Evolutionary conservation across 495 filamentous ascomycete genomes (phyloP), one percentile per base, ranked within the genome.

Genomic region (Penicillium nucicola): DNA sequence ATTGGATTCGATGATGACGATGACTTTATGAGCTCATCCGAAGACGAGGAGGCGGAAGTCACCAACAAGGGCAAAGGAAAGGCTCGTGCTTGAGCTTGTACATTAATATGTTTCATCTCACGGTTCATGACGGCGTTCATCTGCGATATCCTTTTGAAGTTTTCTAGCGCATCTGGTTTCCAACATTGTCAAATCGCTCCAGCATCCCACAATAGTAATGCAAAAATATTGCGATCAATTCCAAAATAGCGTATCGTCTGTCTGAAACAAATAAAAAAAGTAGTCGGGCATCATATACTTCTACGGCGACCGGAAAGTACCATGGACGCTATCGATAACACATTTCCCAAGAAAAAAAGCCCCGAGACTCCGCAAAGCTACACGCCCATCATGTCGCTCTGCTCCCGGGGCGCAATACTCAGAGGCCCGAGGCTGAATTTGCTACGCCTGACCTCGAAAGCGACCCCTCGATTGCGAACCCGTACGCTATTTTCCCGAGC

Each of bases 1-100:
- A 83, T 88, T 53, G 90, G 90, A 3, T 96, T 93, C 60, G 91
- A 96, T 62, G 90, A 93, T 36, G 91, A 96, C 48, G 87, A 92
- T 52, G 91, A 93, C 56, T 92, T 89, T 48, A 89, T 91, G 85
- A 92, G 83, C 33, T 84, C 88, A 40, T 85, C 85, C 0, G 85
- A 88, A 18, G 83, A 84, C 40, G 78, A 77, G 18, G 63, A 58
- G 22, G 33, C 37, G 19, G 48, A 62, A 25, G 62, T 68, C 44
- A 19, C 48, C 9, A 60, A 69, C 25, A 74, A 76, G 56, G 75
- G 65, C 18, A 70, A 75, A 52, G 71, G 71, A 25, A 74, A 76
- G 45, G 67, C 65, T 3, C 66, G 62, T 23, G 72, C 68, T 30
- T 74, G 42, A 66, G 33, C 11, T 10, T 30, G 48, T 20, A 11